phyloP scores from a whole-genome alignment of 805 yeast species.

The Torulaspora quercuum region DNA sequence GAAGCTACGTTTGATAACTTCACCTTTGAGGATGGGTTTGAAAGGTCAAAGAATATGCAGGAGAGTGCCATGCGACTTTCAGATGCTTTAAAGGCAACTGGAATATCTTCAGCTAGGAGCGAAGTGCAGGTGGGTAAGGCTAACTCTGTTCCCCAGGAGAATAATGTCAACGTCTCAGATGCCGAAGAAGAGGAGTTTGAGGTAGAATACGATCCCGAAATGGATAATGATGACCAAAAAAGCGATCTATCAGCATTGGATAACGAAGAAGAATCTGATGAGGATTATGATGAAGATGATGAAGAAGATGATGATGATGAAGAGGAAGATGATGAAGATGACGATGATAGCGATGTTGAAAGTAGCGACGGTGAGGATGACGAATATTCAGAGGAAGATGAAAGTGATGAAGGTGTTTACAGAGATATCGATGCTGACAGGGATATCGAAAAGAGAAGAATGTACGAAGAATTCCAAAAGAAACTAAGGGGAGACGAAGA shows the following conservation, averaged over 20 bases:
- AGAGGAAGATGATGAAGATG: slow-evolving; percentile 29
- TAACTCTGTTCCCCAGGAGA: background rate
- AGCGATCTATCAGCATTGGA: slow-evolving; percentile 35
- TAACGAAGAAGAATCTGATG: slow-evolving; percentile 30
- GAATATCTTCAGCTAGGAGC: background rate
- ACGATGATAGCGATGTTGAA: slow-evolving; percentile 22
- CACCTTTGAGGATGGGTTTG: slow-evolving; percentile 34
- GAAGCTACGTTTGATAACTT: slow-evolving; percentile 40
- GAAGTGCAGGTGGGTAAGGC: slow-evolving; percentile 1
- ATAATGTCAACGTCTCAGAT: slow-evolving; percentile 16
- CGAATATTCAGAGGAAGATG: slow-evolving; percentile 29
- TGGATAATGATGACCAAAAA: slow-evolving; percentile 21
- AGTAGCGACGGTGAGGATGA: slow-evolving; percentile 16
- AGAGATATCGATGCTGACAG: slow-evolving; percentile 33
- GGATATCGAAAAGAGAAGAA: slow-evolving; percentile 33
- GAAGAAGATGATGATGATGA: slow-evolving; percentile 25
- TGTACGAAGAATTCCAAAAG: slow-evolving; percentile 40
- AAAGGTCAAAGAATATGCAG: slow-evolving; percentile 37
- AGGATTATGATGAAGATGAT: slow-evolving; percentile 23
- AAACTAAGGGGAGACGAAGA: slow-evolving; percentile 43
- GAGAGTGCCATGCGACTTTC: slow-evolving; percentile 45
- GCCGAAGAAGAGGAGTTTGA: slow-evolving; percentile 31
- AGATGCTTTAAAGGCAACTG: slow-evolving; percentile 2
- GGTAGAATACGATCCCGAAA: slow-evolving; percentile 29
- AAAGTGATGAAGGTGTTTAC: slow-evolving; percentile 26